Evolutionary conservation across 2,329 filamentous ascomycete genomes (phyloP).

Genomic region (Colletotrichum destructivum): DNA sequence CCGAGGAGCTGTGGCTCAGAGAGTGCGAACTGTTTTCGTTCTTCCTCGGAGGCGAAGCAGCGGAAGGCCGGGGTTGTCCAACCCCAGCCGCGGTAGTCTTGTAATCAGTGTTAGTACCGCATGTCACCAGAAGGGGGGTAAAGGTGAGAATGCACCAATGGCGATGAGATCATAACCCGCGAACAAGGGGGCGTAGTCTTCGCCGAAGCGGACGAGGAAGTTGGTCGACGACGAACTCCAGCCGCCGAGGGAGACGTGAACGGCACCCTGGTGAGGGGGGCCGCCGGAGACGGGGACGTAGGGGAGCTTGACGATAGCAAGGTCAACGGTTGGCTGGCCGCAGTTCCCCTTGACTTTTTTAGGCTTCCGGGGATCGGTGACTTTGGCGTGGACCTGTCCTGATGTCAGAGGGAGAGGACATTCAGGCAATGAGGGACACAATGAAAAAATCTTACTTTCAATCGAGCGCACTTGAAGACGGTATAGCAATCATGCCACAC

Average conservation of each 20-base stretch:
- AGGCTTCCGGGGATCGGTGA: conserved; percentile 19
- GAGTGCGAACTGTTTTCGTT: conserved; percentile 18
- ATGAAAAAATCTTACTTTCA: background rate
- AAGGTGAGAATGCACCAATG: conserved; percentile 8
- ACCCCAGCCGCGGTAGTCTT: conserved; percentile 24
- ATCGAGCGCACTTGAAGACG: conserved; percentile 24
- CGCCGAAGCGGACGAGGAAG: conserved; percentile 27
- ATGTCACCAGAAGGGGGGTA: no score
- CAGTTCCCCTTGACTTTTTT: conserved; percentile 16
- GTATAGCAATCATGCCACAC: conserved; percentile 27
- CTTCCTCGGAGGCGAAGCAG: conserved; percentile 30
- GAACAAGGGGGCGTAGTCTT: conserved; percentile 20
- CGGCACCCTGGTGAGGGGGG: background rate
- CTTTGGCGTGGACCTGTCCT: conserved; percentile 17
- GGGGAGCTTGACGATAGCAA: conserved; percentile 29
- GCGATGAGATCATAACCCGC: conserved; percentile 24
- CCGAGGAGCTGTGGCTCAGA: conserved; percentile 15
- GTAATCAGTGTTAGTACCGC: background rate
- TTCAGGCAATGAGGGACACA: no score
- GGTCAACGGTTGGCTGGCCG: conserved; percentile 20
- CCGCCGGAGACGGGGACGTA: conserved; percentile 14
- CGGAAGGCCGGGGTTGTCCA: conserved; percentile 24
- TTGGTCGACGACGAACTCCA: conserved; percentile 32
- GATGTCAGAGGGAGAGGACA: background rate
- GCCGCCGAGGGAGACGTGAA: conserved; percentile 24